Base-by-base conservation (phyloP, 2,329 filamentous ascomycete species). In the Colletotrichum aenigma region DNA sequence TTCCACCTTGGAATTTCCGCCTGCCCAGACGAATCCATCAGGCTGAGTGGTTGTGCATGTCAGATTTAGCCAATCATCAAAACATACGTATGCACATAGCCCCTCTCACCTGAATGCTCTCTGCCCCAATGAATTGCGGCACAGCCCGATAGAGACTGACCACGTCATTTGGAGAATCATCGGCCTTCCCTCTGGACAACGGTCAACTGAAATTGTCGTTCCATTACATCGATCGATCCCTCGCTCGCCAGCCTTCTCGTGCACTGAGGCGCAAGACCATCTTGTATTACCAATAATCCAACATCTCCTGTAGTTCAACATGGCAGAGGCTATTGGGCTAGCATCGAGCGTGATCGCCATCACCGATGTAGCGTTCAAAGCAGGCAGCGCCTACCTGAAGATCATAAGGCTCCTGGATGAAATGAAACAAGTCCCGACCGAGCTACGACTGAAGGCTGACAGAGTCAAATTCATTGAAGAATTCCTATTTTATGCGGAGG, bases 251-350 rank as follows among this genome's bases (percentile, higher is more conserved):
- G 34, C 34, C 32, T 4, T 34, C 32, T 34, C 6, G 12, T 13
- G 32, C 34, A 36, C 34, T 18, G 36, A 38, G 2, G 36, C 7
- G 36, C 7, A 18, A 18, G 4, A 43, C 16, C 0, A 6, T 43
- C 1, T 3, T 1, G 0, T 36, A 16, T 4, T 8, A 36, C 0
- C 8, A 3, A 12, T 4, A n/a, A 48, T 1, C 5, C 18, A 48
- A 2, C 43, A 0, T 1, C 10, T 2, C 3, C 3, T 12, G 3
- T 12, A 8, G 0, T 7, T 7, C 1, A 1, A 48, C 1, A 61
- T 61, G 58, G 28, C 58, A 7, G 58, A 34, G n/a, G 28, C 26
- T 61, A 18, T 61, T 2, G 28, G 58, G n/a, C 24, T 61, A 30
- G 58, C 28, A 5, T 18, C 58, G 1, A 30, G 58, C 58, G 58